Evolutionary conservation across 2,329 filamentous ascomycete genomes (phyloP), one percentile per base, ranked within the genome.

Genomic region (Paracoccidioides brasiliensis): DNA sequence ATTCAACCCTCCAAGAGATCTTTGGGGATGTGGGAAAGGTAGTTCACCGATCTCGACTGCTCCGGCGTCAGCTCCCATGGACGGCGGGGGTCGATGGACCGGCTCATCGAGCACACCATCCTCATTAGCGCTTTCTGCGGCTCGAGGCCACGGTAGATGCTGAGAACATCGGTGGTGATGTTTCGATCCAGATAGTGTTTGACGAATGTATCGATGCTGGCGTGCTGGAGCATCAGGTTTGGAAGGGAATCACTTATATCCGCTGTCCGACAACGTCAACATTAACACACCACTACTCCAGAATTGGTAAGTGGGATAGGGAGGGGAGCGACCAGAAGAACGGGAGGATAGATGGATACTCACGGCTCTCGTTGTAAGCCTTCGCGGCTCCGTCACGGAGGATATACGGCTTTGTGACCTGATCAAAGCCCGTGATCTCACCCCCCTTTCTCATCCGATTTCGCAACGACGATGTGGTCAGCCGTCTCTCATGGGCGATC

Each of bases 141-240:
- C 12, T 50, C 30, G 46, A 14, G 10, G 9, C 14, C 35, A 50
- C 6, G 35, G 32, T 35, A 50, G 46, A 35, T 50, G 7, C 28
- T 50, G 7, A 50, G 6, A 32, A 50, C 46, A 35, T 50, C 35
- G 5, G 28, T 4, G 6, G 6, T 50, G 46, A 50, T 50, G 14
- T 35, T 50, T 5, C 46, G 7, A 35, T 50, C 32, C 6, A 50
- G 46, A 49, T 67, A 66, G 52, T 67, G 56, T 57, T 56, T 56
- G 5, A 68, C 48, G 56, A 66, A 67, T 2, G 61, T 68, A 28
- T 60, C 42, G 44, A 66, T 67, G 22, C 56, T 62, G 15, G 53
- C 50, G 58, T 65, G 49, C 51, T 64, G 51, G 22, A 65, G 54
- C 28, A 64, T 65, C 0, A 64, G 54, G 40, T 64, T 64, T 52